Evolutionary conservation across 2,329 filamentous ascomycete species (phyloP).

Genomic region (Leptographium wingfieldii): DNA sequence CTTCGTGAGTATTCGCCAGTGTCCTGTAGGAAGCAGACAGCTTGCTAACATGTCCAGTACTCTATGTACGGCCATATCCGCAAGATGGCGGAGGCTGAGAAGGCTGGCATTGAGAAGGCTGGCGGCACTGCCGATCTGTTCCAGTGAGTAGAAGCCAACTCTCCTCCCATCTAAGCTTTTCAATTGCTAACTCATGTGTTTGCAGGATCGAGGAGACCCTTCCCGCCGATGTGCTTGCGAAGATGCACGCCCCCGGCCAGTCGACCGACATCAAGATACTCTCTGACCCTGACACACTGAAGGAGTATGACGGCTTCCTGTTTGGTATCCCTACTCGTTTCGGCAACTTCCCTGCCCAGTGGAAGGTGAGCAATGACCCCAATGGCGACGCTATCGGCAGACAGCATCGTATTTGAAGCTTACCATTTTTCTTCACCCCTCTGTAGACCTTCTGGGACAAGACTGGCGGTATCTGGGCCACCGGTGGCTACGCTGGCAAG

Average conservation of each 20-base stretch:
- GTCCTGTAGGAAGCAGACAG: not conserved
- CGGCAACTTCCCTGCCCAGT: slow-evolving; percentile 95
- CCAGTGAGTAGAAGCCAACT: slow-evolving; percentile 46
- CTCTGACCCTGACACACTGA: slow-evolving; percentile 44
- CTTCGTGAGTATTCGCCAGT: slow-evolving; percentile 47
- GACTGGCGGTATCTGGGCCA: slow-evolving; percentile 73
- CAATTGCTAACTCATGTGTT: not conserved
- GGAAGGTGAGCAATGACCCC: slow-evolving; percentile 43
- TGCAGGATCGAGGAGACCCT: slow-evolving; percentile 73
- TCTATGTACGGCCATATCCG: slow-evolving; percentile 89
- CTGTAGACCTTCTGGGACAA: slow-evolving; percentile 66
- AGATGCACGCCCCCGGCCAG: slow-evolving; percentile 86
- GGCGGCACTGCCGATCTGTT: slow-evolving; percentile 72
- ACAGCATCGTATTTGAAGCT: not conserved
- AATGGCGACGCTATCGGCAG: not conserved
- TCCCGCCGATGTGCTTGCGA: slow-evolving; percentile 62
- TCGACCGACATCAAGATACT: slow-evolving; percentile 51
- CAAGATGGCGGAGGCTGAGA: slow-evolving; percentile 76
- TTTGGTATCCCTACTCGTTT: slow-evolving; percentile 92
- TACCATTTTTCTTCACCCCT: not conserved
- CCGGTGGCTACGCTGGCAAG: slow-evolving; percentile 73
- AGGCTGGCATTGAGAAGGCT: slow-evolving; percentile 76
- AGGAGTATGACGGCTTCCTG: slow-evolving; percentile 75
- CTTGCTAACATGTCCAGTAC: slow-evolving; percentile 43
- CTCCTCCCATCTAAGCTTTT: not conserved